Evolutionary conservation across 1,284 basidiomycete genomes (phyloP).

Genomic region (Ustilago nuda): DNA sequence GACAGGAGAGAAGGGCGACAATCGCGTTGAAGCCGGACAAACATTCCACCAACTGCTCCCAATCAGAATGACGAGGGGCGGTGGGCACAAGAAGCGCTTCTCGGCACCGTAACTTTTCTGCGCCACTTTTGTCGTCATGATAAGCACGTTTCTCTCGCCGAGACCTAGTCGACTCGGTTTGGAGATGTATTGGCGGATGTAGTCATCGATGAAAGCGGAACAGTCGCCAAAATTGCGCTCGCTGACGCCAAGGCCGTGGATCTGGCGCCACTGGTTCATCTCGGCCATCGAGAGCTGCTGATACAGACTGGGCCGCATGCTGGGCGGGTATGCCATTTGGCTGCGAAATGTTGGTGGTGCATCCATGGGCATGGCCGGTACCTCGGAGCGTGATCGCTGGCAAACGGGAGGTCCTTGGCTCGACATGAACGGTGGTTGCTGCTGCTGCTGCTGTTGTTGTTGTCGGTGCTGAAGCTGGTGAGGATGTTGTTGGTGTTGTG

Average conservation of each 20-base stretch:
- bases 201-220: conserved; percentile 56
- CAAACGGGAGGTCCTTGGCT: conserved; percentile 24
- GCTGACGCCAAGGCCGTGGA: conserved; percentile 35
- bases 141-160: conserved; percentile 91
- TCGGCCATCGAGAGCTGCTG: conserved; percentile 56
- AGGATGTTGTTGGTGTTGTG: not conserved
- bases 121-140: conserved; percentile 95
- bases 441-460: conserved; percentile 14
- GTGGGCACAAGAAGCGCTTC: conserved; percentile 96
- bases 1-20: conserved; percentile 61
- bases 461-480: conserved; percentile 19
- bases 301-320: conserved; percentile 54
- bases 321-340: conserved; percentile 43
- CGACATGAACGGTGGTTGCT: conserved; percentile 14
- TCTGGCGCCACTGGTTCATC: conserved; percentile 42
- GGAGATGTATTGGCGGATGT: conserved; percentile 75
- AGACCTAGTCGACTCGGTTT: conserved; percentile 86
- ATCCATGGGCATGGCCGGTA: conserved; percentile 26
- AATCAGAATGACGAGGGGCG: conserved; percentile 92
- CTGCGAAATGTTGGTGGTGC: conserved; percentile 27
- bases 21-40: conserved; percentile 65
- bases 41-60: conserved; percentile 90
- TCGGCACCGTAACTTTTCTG: conserved; percentile 97
- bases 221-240: conserved; percentile 53
- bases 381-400: conserved; percentile 30